phyloP scores from a whole-genome alignment of 23 red algal species.

The Chondrus crispus region DNA sequence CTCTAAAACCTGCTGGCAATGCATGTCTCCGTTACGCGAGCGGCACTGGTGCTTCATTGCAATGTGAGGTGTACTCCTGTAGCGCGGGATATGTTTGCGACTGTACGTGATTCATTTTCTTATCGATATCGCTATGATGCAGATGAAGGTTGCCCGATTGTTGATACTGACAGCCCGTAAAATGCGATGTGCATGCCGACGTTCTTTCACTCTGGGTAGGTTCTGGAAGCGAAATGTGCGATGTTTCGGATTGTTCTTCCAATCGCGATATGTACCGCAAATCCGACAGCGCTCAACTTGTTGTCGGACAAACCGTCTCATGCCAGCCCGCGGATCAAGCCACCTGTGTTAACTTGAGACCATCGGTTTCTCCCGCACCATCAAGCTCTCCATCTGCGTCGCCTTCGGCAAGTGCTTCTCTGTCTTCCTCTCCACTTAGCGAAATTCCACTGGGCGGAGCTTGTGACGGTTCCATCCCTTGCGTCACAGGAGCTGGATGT shows the following conservation, averaged over 20 bases:
- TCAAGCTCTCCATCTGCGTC: neutral
- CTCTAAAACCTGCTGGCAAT: neutral
- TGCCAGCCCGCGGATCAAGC: conserved; percentile 6
- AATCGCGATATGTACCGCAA: conserved; percentile 8
- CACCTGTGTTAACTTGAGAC: conserved; percentile 25
- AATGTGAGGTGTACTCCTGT: conserved; percentile 27
- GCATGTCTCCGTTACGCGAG: conserved; percentile 16
- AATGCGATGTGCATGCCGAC: neutral
- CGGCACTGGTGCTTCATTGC: neutral
- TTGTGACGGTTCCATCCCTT: neutral
- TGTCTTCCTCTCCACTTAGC: neutral
- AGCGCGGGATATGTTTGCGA: conserved; percentile 32
- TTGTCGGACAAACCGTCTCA: conserved; percentile 10
- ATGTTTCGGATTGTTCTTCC: conserved; percentile 20
- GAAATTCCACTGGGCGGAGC: conserved; percentile 13
- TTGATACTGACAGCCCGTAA: neutral
- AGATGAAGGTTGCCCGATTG: too few species aligned
- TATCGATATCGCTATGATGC: neutral
- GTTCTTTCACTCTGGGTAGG: neutral
- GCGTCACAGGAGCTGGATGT: conserved; percentile 12
- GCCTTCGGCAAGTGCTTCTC: neutral
- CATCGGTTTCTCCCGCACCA: neutral
- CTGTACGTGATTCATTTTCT: neutral
- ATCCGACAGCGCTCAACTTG: neutral
- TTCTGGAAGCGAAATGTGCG: conserved; percentile 25